Conservation (phyloP, 139 green algal genomes). For the Picochlorum sp. region DNA sequence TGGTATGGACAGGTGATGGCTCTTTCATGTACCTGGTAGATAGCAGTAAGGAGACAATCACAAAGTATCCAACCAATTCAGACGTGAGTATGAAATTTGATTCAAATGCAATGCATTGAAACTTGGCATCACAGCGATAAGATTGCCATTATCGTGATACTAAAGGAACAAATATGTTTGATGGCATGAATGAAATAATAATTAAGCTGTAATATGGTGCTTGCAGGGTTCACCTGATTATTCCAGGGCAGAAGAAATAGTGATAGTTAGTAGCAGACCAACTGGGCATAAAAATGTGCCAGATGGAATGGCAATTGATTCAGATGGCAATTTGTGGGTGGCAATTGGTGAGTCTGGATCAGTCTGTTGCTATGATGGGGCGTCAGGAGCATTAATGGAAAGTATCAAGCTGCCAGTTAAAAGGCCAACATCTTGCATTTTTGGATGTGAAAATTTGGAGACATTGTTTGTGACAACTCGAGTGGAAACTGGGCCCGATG, state of each 20-base stretch:
- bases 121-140: no score
- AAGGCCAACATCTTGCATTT: constrained; percentile 32
- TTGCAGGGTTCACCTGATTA: no score
- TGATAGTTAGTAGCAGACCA: neutral
- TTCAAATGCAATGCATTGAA: neutral
- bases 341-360: constrained; percentile 38
- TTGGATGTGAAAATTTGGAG: constrained; percentile 29
- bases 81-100: constrained; percentile 8
- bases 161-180: no score
- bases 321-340: constrained; percentile 50
- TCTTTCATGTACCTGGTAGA: constrained; percentile 29
- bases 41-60: constrained; percentile 9
- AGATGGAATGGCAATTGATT: constrained; percentile 52
- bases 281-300: constrained; percentile 16
- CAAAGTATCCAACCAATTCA: constrained; percentile 14
- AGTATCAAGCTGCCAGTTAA: constrained; percentile 28
- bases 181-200: no score
- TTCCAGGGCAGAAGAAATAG: no score
- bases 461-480: constrained; percentile 40
- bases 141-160: no score
- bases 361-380: constrained; percentile 33
- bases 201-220: no score
- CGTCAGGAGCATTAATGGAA: constrained; percentile 32
- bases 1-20: constrained; percentile 24
- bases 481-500: constrained; percentile 22